Evolutionary conservation across 768 basidiomycete genomes (phyloP), one percentile per base, ranked within the genome.

Genomic region (Auriscalpium microsporum): DNA sequence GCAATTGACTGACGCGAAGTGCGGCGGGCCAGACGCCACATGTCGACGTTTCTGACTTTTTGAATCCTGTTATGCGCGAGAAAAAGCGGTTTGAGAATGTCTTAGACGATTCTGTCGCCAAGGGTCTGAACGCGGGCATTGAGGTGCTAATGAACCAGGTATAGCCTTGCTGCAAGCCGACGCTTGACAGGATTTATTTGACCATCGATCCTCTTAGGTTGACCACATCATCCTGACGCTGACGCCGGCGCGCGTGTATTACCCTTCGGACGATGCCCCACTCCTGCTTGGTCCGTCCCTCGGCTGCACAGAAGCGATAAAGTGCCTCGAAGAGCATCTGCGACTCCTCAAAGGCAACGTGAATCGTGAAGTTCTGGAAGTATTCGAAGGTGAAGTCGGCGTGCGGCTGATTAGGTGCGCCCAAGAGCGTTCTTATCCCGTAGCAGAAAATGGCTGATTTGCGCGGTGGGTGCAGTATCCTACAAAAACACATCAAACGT

Each of bases 381-480:
- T 99, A 4, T 98, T 99, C 69, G 92, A 97, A 68, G 90, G 94
- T 70, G 96, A 99, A 70, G 89, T 99, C 47, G 95, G 95, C 6
- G 85, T 96, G 56, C 83, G 96, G 38, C 58, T 72, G 37, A 69
- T 69, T 28, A 62, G 59, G 70, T 71, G 49, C 37, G 61, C 59
- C 8, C 38, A 40, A 40, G 9, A 16, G 13, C 35, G 40, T 52
- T 35, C 14, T 11, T 37, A 8, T 10, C 35, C 48, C 42, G 55
- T 49, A 53, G 47, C 45, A 50, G 37, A 47, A 14, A n/a, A 45
- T 52, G 45, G 38, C 38, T 60, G 36, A 45, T 35, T 28, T 33
- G 28, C 28, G 28, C 28, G 5, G 28, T 33, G 19, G 33, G 23
- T 51, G 10, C 52, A 95, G 94, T 16, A 94, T 98, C 64, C 68